Base-by-base conservation (phyloP, 441 rosid species). In the Isatis lusitanica region DNA sequence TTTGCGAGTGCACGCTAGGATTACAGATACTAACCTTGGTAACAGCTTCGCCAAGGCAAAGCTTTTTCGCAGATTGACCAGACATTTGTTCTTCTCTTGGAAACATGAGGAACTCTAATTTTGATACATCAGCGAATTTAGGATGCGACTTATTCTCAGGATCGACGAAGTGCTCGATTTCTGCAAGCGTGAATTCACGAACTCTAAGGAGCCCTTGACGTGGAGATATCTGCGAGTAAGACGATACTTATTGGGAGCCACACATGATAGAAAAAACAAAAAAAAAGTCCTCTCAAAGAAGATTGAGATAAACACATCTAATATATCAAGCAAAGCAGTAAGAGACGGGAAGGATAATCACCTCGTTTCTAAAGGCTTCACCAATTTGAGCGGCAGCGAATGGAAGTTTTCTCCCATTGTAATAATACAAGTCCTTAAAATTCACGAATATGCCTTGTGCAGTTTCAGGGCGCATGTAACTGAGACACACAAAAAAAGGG, bases 351-450 rank as follows among this genome's bases (percentile, higher is more conserved):
- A 31, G n/a, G 42, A 17, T 9, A 36, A 7, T 31, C 35, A 86
- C 87, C 88, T 84, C 90, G 64, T 86, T 86, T 63, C 90, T 81
- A 36, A 83, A 86, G 62, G 87, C 90, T 77, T 81, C 87, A 16
- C 90, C 90, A 78, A 84, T 83, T 74, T 86, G 90, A 33, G 87
- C 87, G 0, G 87, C 90, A 17, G 88, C 87, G 69, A 86, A 86
- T 1, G 90, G 87, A 36, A 86, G 85, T 77, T 83, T 84, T 24
- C 73, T 82, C 12, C 87, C 87, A 24, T 86, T 84, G 65, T 84
- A 81, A 56, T 86, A 81, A 67, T 84, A 86, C 56, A 84, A 46
- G 30, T 86, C 85, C 64, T 82, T 84, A 61, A 86, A 86, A 51
- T 86, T 82, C 18, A 86, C 90, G 59, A 86, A 84, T 16, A 86